These are phyloP conservation scores for Takakia lepidozioides DNA, from an alignment of 225 moss, liverwort and hornwort species.

Conservation along the genomic window DNA sequence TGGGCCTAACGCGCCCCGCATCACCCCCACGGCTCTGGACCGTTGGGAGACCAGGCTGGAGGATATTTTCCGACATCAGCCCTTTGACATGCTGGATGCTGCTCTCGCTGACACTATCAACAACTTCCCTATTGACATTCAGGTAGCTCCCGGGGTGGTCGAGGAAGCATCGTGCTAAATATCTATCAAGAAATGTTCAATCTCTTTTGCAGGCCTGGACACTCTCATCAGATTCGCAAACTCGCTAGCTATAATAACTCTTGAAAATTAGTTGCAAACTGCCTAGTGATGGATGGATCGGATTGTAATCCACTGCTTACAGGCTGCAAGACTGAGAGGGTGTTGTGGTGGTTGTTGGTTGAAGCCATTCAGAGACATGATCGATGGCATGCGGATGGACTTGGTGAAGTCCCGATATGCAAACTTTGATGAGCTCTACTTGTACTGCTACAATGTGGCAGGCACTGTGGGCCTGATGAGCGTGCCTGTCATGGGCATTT, in stretches of 20 bases:
- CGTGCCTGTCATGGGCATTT: constrained; percentile 93
- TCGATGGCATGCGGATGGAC: constrained; percentile 98
- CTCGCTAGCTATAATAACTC: too few species aligned
- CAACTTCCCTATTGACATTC: constrained; percentile 81
- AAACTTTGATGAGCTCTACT: constrained; percentile 79
- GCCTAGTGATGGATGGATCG: too few species aligned
- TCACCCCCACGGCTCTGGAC: constrained; percentile 82
- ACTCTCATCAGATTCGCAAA: too few species aligned
- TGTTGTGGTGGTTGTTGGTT: too few species aligned
- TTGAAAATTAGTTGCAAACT: too few species aligned
- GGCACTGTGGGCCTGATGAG: constrained; percentile 98
- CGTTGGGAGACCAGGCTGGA: constrained; percentile 92
- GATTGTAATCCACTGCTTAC: too few species aligned
- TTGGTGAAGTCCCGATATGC: constrained; percentile 77
- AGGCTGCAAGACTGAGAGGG: too few species aligned
- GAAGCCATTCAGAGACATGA: constrained; percentile 98
- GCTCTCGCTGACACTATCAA: constrained; percentile 84
- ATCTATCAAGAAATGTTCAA: too few species aligned
- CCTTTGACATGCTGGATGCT: constrained; percentile 95
- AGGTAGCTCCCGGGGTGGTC: too few species aligned
- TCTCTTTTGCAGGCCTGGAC: too few species aligned
- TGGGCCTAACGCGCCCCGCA: constrained; percentile 88
- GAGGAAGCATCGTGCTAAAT: too few species aligned
- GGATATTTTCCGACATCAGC: constrained; percentile 80
- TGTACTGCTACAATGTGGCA: constrained; percentile 95